Percentiles rank a stretch among this genome's conserved stretches.
phyloP scores from a whole-genome alignment of 441 rosid species.

The Pelargonium exstipulatum region DNA sequence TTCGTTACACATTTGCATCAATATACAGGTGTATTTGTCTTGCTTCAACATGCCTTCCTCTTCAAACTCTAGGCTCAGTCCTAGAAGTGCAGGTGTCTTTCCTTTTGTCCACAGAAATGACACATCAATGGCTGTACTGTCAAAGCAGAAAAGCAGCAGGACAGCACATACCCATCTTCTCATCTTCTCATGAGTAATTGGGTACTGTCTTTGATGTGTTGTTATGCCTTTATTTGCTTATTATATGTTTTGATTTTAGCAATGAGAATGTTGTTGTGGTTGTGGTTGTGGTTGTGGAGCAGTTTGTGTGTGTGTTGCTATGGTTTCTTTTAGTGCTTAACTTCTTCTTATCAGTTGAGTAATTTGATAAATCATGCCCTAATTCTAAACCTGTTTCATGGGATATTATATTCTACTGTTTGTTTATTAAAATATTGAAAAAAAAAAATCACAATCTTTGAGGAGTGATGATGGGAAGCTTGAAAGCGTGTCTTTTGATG shows the following conservation, averaged over 20 bases:
- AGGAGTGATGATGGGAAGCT: slow-evolving; percentile 10
- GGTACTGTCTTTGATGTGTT: too few species aligned
- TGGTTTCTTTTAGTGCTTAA: too few species aligned
- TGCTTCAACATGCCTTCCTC: not conserved
- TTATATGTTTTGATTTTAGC: too few species aligned
- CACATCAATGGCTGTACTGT: slow-evolving; percentile 4
- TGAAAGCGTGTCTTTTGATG: slow-evolving; percentile 31
- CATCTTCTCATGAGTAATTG: too few species aligned
- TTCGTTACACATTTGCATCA: not conserved
- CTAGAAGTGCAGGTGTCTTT: not conserved
- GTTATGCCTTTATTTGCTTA: too few species aligned
- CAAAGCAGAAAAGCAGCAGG: not conserved
- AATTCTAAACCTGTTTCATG: slow-evolving; percentile 11
- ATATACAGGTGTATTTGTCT: not conserved
- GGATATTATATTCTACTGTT: slow-evolving; percentile 8
- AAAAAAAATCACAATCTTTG: not conserved
- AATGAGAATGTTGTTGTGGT: too few species aligned
- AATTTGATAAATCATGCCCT: not conserved
- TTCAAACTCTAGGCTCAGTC: too few species aligned
- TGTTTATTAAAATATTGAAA: not conserved
- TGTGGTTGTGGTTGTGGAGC: too few species aligned
- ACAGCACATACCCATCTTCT: not conserved
- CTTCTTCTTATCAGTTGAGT: not conserved
- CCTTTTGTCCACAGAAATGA: not conserved
- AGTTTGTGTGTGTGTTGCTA: too few species aligned